Base-by-base conservation (phyloP, 2,329 filamentous ascomycete genomes). In the Aureobasidium sp. region DNA sequence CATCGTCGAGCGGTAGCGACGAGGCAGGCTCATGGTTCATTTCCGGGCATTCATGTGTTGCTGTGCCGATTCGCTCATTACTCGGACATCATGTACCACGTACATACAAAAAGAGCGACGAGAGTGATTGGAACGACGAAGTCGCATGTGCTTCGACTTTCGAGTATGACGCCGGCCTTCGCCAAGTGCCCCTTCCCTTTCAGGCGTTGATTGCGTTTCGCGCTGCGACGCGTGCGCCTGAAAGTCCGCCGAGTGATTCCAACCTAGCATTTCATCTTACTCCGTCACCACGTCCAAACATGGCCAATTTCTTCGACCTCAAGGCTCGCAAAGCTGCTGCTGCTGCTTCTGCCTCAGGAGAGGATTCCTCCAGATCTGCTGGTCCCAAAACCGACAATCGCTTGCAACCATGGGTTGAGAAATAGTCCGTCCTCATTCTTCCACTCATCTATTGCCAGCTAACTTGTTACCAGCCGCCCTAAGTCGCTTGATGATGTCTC, bases 321-420 rank as follows among this genome's bases (percentile, higher is more conserved):
- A 96, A 96, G 77, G 93, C 93, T 60, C 87, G 93, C 50, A 83
- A 85, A 65, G 81, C 81, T 44, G 82, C 79, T 39, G 91, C 91
- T 72, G 89, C 88, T 60, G 68, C 70, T n/a, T 89, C 87, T 12
- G 87, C 89, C n/a, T 26, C 53, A 32, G 82, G 80, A 1, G 79
- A 84, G 44, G 88, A 84, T 74, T 85, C 87, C 48, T 82, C 82
- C 59, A 96, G 93, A 75, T 75, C 81, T 61, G 82, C 86, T 66
- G 82, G 78, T 36, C 76, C 79, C 63, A 82, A 80, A 71, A 87
- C 84, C 71, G 85, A 89, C 34, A 82, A 82, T 67, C 83, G 84
- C 71, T 81, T 87, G 68, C 93, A 97, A 72, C 94, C 94, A 70
- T 99, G 94, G 94, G 93, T 97, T 59, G 94, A 97, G 80, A 97